Percentiles rank a stretch among this genome's conserved stretches.
phyloP scores from a whole-genome alignment of 805 yeast species.

The Barnettozyma populi region DNA sequence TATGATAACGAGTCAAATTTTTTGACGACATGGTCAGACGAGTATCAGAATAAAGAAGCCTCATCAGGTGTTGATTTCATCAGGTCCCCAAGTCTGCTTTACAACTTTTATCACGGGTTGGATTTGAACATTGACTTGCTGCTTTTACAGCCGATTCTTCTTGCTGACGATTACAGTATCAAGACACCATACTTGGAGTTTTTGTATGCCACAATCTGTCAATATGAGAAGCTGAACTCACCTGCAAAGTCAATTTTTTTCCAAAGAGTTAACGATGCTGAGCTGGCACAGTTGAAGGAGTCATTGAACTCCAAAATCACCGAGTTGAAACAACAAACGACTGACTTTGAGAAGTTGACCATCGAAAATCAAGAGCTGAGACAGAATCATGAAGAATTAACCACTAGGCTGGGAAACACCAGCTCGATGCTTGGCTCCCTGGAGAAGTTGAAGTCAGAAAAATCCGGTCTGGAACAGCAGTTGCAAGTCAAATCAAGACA shows the following conservation, averaged over 20 bases:
- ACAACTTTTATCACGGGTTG: slow-evolving; percentile 53
- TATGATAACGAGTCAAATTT: slow-evolving; percentile 62
- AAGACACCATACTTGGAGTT: slow-evolving; percentile 90
- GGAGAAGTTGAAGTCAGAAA: slow-evolving; percentile 5
- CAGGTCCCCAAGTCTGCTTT: slow-evolving; percentile 56
- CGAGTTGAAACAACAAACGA: slow-evolving; percentile 3
- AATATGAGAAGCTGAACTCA: slow-evolving; percentile 36
- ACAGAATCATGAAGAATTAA: slow-evolving; percentile 4
- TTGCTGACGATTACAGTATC: slow-evolving; percentile 84
- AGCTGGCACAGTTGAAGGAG: slow-evolving; percentile 2
- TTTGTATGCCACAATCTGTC: slow-evolving; percentile 72
- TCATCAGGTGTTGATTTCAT: slow-evolving; percentile 24
- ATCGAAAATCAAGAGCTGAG: slow-evolving; percentile 6
- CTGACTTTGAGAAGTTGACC: neutral
- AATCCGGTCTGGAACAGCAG: slow-evolving; percentile 1
- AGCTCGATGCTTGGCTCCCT: neutral
- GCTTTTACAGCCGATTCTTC: slow-evolving; percentile 76
- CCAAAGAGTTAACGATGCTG: slow-evolving; percentile 19
- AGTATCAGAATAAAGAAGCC: slow-evolving; percentile 30
- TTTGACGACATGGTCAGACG: slow-evolving; percentile 45
- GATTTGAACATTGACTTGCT: slow-evolving; percentile 68
- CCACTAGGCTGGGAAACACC: neutral
- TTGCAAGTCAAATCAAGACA: slow-evolving; percentile 1
- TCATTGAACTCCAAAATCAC: neutral
- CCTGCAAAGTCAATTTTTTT: slow-evolving; percentile 16